Conservation (phyloP, 2,329 filamentous ascomycete species). For the Fusarium zealandicum region DNA sequence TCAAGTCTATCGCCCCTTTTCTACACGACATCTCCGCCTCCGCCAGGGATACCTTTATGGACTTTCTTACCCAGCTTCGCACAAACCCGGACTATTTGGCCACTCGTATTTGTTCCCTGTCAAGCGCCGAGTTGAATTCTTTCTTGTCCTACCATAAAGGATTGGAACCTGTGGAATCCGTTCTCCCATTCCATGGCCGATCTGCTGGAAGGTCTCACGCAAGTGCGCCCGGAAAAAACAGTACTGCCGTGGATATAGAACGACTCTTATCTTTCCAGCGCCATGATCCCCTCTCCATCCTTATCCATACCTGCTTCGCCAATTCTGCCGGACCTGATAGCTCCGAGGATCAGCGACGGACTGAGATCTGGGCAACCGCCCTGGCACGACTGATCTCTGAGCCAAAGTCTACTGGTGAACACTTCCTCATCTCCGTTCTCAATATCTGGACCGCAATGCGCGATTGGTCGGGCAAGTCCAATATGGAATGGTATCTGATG, state of each 20-base stretch:
- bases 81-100: conserved; percentile 90
- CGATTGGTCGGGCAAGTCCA: conserved; percentile 87
- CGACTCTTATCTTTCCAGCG: conserved; percentile 87
- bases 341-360: conserved; percentile 78
- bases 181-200: conserved; percentile 73
- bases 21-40: conserved; percentile 77
- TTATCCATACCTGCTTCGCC: conserved; percentile 89
- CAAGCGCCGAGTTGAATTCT: conserved; percentile 76
- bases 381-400: conserved; percentile 84
- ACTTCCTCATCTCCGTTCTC: conserved; percentile 82
- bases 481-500: conserved; percentile 94
- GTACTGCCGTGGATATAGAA: conserved; percentile 72
- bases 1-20: conserved; percentile 61
- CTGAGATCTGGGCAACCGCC: conserved; percentile 86
- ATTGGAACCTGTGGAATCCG: conserved; percentile 82
- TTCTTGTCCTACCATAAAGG: conserved; percentile 81
- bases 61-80: conserved; percentile 81
- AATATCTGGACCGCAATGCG: conserved; percentile 88
- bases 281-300: conserved; percentile 82
- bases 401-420: conserved; percentile 77
- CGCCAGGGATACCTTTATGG: conserved; percentile 76
- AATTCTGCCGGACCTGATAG: conserved; percentile 84
- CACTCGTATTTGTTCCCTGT: conserved; percentile 78
- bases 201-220: conserved; percentile 55
- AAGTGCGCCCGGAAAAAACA: conserved; percentile 54